These are phyloP conservation scores for Oryza australiensis DNA, from an alignment of 176 grass and related monocot genomes.

Conservation along the genomic window DNA sequence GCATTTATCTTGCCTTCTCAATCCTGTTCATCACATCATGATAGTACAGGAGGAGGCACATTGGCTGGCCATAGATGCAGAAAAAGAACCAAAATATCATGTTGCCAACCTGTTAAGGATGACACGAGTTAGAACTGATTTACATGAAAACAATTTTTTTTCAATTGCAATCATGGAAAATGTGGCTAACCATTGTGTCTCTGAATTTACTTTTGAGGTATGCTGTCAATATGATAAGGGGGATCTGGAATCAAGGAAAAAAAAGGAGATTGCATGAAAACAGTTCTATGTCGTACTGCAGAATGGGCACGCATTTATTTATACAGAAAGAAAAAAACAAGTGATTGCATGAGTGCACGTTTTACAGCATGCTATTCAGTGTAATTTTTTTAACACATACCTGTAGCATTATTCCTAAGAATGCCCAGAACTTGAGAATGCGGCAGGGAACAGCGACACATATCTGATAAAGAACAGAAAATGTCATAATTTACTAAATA, in stretches of 20 bases:
- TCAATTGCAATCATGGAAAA: background rate
- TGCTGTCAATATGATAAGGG: conserved; percentile 80
- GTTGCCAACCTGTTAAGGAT: conserved; percentile 75
- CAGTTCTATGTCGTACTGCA: background rate
- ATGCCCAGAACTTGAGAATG: conserved; percentile 95
- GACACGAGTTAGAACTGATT: conserved; percentile 25
- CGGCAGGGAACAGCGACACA: conserved; percentile 85
- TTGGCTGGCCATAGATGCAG: conserved; percentile 91
- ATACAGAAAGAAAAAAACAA: background rate
- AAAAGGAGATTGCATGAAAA: conserved; percentile 24
- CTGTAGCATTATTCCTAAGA: conserved; percentile 94
- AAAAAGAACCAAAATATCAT: conserved; percentile 99
- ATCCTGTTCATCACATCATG: conserved; percentile 98
- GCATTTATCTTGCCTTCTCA: conserved; percentile 30
- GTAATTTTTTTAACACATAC: conserved; percentile 36
- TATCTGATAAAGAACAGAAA: conserved; percentile 58
- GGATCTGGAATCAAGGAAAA: conserved; percentile 55
- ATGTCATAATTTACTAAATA: conserved; percentile 30
- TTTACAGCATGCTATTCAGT: background rate
- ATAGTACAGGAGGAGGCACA: conserved; percentile 93
- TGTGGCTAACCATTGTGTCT: conserved; percentile 70
- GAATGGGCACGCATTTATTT: background rate
- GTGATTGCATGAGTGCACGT: background rate
- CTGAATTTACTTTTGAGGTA: conserved; percentile 89
- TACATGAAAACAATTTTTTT: background rate